phyloP scores from a whole-genome alignment of 768 basidiomycete genomes.

The Omphalotus guepiniiformis region DNA sequence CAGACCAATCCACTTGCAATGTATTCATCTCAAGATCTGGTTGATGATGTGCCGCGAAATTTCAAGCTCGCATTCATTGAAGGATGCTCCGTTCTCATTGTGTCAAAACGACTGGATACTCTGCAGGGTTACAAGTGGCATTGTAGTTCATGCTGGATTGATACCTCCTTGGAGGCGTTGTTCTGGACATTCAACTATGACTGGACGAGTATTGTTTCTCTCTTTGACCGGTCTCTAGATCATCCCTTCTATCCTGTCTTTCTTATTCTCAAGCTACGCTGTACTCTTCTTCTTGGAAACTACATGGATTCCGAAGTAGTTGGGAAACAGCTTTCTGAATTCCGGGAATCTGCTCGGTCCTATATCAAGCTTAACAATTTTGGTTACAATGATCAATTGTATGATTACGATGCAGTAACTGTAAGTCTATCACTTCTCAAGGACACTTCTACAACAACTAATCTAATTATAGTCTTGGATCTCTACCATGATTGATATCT shows the following conservation, averaged over 20 bases:
- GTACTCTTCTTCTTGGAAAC: background rate
- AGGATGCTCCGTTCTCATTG: background rate
- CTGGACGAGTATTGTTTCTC: background rate
- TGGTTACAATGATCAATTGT: background rate
- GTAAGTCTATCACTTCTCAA: background rate
- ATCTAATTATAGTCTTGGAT: background rate
- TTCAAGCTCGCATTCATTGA: background rate
- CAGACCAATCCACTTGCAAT: too few species aligned
- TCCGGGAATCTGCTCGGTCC: background rate
- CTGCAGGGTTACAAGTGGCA: background rate
- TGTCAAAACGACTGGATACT: background rate
- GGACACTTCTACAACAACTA: background rate
- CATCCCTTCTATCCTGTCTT: background rate
- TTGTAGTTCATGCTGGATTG: conserved; percentile 1
- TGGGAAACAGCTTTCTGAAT: background rate
- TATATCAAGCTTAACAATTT: background rate
- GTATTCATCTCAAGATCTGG: background rate
- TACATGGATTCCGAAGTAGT: background rate
- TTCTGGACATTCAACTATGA: background rate
- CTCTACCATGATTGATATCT: background rate
- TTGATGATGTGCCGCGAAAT: background rate
- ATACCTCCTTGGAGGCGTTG: background rate
- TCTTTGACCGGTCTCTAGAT: background rate
- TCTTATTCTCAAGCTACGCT: background rate
- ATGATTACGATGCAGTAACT: background rate